Evolutionary conservation across 1,139 yeast species (phyloP).

Genomic region (Saccharomyces hybrid): DNA sequence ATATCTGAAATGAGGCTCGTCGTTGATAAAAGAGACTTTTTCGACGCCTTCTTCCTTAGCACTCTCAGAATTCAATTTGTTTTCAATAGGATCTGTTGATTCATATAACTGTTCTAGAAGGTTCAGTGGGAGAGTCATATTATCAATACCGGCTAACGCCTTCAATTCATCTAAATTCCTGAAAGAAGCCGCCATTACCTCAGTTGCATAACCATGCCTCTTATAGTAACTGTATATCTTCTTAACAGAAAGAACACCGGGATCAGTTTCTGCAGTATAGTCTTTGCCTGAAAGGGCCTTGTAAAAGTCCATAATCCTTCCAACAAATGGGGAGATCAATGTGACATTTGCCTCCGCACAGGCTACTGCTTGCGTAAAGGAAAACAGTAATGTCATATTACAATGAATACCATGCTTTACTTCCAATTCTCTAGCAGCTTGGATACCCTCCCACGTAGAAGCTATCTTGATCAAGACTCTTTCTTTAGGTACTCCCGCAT

Average conservation of each 20-base stretch:
- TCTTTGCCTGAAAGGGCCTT: slow-evolving; percentile 86
- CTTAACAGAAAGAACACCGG: slow-evolving; percentile 90
- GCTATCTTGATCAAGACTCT: slow-evolving; percentile 93
- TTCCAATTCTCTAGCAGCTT: slow-evolving; percentile 89
- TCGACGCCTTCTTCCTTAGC: slow-evolving; percentile 46
- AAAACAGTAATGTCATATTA: slow-evolving; percentile 90
- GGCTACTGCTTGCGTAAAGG: slow-evolving; percentile 95
- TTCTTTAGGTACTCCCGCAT: slow-evolving; percentile 75
- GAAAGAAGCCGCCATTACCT: slow-evolving; percentile 99
- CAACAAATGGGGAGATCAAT: slow-evolving; percentile 94
- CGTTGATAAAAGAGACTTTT: slow-evolving; percentile 71
- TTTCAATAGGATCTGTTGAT: slow-evolving; percentile 70
- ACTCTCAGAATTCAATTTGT: slow-evolving; percentile 56
- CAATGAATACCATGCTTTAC: slow-evolving; percentile 82
- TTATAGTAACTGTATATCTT: slow-evolving; percentile 92
- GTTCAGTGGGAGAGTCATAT: slow-evolving; percentile 86
- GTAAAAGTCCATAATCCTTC: slow-evolving; percentile 97
- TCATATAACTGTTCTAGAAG: slow-evolving; percentile 80
- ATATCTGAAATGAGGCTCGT: slow-evolving; percentile 86
- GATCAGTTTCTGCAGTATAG: slow-evolving; percentile 72
- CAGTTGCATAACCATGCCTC: slow-evolving; percentile 89
- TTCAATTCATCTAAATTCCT: slow-evolving; percentile 93
- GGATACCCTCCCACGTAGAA: slow-evolving; percentile 98
- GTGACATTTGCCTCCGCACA: slow-evolving; percentile 96
- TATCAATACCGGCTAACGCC: slow-evolving; percentile 95